Conservation (phyloP, 768 basidiomycete species). For the Collybiopsis confluens region DNA sequence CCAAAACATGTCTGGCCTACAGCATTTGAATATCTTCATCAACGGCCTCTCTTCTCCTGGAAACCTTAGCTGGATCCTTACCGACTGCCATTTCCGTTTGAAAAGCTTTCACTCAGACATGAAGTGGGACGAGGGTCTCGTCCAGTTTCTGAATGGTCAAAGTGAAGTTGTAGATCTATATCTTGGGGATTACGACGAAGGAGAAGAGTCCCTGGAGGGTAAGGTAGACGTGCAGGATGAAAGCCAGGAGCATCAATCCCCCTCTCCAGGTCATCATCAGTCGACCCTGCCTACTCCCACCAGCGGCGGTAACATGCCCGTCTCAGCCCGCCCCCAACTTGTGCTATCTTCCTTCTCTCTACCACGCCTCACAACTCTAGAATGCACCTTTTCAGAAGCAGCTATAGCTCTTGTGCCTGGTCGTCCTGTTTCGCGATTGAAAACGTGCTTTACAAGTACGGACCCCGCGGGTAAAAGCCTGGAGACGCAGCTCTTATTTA, state of each 20-base stretch:
- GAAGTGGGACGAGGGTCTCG: conserved; percentile 55
- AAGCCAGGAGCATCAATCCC: background rate
- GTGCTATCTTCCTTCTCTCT: conserved; percentile 29
- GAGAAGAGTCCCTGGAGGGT: background rate
- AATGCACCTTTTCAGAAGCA: conserved; percentile 68
- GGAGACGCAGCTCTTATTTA: conserved; percentile 46
- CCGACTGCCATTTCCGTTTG: conserved; percentile 47
- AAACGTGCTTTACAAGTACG: conserved; percentile 65
- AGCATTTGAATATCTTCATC: conserved; percentile 48
- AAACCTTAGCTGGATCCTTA: conserved; percentile 36
- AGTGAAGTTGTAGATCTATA: conserved; percentile 44
- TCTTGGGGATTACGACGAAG: conserved; percentile 40
- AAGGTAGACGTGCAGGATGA: background rate
- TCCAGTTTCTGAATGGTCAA: conserved; percentile 49
- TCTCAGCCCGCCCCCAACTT: conserved; percentile 14
- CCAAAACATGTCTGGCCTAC: conserved; percentile 39
- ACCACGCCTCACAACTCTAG: conserved; percentile 47
- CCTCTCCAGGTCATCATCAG: background rate
- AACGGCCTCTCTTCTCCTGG: conserved; percentile 18
- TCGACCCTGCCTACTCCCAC: no score
- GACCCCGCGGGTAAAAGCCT: conserved; percentile 41
- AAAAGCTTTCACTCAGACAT: conserved; percentile 62
- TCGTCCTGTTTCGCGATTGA: conserved; percentile 57
- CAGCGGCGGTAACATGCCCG: conserved; percentile 5
- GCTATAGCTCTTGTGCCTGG: conserved; percentile 51